Evolutionary conservation across 257 asterid species (phyloP).

Genomic region (Plantago major): DNA sequence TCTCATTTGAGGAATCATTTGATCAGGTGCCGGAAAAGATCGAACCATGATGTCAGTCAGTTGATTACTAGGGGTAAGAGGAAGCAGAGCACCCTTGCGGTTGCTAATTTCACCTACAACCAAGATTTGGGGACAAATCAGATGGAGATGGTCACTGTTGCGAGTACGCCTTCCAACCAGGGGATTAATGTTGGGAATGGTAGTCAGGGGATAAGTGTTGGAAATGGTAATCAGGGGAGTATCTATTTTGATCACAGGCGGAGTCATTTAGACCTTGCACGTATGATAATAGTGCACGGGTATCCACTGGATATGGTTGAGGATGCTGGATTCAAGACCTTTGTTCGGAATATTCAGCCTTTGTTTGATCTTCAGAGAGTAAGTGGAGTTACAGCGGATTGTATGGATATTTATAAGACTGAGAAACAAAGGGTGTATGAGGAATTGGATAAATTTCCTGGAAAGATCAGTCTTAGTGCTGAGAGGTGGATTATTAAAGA

Average conservation of each 20-base stretch:
- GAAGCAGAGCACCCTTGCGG: slow-evolving; percentile 50
- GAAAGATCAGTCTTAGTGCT: slow-evolving; percentile 75
- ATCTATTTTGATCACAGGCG: slow-evolving; percentile 53
- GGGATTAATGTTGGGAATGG: slow-evolving; percentile 38
- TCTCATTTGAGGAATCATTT: slow-evolving; percentile 91
- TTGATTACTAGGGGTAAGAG: slow-evolving; percentile 62
- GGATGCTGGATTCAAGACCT: slow-evolving; percentile 74
- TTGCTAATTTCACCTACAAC: slow-evolving; percentile 41
- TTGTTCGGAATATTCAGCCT: slow-evolving; percentile 83
- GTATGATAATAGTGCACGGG: slow-evolving; percentile 88
- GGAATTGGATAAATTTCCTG: slow-evolving; percentile 76
- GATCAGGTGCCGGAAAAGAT: slow-evolving; percentile 72
- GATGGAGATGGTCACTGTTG: slow-evolving; percentile 51
- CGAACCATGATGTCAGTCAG: slow-evolving; percentile 60
- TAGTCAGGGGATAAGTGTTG: too few species aligned
- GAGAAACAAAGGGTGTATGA: slow-evolving; percentile 76
- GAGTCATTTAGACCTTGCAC: slow-evolving; percentile 74
- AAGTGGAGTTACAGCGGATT: slow-evolving; percentile 64
- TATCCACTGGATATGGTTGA: slow-evolving; percentile 86
- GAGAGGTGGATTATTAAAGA: slow-evolving; percentile 65
- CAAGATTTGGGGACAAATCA: slow-evolving; percentile 36
- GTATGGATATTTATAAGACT: slow-evolving; percentile 60
- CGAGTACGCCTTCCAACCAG: slow-evolving; percentile 40
- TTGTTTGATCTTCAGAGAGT: slow-evolving; percentile 61
- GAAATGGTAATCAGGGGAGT: slow-evolving; percentile 32